A percentile compares a stretch with the other conserved stretches of the same genome.
These are phyloP conservation scores for Ophiocordyceps polyrhachis-furcata DNA, from an alignment of 2,329 filamentous ascomycete species.

Conservation along the genomic window DNA sequence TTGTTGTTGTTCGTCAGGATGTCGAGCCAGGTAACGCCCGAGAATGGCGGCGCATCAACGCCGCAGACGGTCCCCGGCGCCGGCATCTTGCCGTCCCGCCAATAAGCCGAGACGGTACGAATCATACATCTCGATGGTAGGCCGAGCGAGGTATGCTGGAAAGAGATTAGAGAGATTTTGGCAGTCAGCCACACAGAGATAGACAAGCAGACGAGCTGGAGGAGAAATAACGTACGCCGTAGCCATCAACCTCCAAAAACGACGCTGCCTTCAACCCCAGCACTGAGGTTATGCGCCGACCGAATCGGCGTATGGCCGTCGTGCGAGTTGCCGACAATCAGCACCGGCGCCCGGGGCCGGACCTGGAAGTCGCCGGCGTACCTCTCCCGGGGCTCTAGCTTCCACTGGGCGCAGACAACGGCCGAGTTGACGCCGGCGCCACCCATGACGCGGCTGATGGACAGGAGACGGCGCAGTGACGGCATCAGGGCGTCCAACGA, in stretches of 20 bases:
- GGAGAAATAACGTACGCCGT: constrained; percentile 13
- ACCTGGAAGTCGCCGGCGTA: constrained; percentile 14
- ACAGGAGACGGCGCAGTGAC: constrained; percentile 7
- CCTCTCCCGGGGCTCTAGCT: constrained; percentile 16
- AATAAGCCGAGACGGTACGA: constrained; percentile 12
- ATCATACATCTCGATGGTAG: constrained; percentile 14
- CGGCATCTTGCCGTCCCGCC: constrained; percentile 15
- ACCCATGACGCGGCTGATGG: constrained; percentile 11
- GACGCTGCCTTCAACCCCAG: constrained; percentile 17
- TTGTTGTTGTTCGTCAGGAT: background rate
- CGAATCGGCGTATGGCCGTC: constrained; percentile 20
- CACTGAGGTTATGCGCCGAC: constrained; percentile 18
- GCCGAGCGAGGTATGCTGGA: constrained; percentile 7
- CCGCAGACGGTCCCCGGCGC: constrained; percentile 13
- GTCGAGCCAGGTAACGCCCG: constrained; percentile 1
- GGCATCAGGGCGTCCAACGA: constrained; percentile 11
- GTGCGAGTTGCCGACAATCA: constrained; percentile 19
- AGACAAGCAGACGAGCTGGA: background rate
- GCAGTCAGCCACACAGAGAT: background rate
- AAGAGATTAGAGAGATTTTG: background rate
- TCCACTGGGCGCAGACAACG: constrained; percentile 19
- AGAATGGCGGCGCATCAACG: constrained; percentile 4
- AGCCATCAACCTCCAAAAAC: constrained; percentile 17
- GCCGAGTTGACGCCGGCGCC: constrained; percentile 4
- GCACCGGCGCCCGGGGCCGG: constrained; percentile 14